Conservation (phyloP, 257 asterid species). For the Penstemon davidsonii region DNA sequence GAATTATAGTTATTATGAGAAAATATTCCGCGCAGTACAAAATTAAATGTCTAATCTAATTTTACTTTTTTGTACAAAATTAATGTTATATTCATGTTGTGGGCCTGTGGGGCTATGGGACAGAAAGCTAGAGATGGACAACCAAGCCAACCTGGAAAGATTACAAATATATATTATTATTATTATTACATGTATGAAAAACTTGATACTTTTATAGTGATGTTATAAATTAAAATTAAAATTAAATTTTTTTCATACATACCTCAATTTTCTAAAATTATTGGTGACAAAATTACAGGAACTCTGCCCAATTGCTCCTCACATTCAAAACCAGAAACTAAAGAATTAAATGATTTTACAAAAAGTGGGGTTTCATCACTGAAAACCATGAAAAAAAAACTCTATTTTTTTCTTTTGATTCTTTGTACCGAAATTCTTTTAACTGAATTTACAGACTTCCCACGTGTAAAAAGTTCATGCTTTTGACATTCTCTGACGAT, state of each 20-base stretch:
- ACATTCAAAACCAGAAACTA: constrained; percentile 35
- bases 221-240: not conserved
- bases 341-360: constrained; percentile 29
- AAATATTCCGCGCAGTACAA: constrained; percentile 16
- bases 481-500: constrained; percentile 51
- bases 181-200: not conserved
- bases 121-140: constrained; percentile 31
- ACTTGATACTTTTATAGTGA: constrained; percentile 34
- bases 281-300: too few relatives aligned
- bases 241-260: not conserved
- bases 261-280: constrained; percentile 19
- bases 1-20: constrained; percentile 9
- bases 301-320: constrained; percentile 28
- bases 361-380: constrained; percentile 47
- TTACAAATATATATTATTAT: constrained; percentile 2
- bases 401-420: not conserved
- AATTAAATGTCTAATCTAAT: constrained; percentile 1
- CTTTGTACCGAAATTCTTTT: constrained; percentile 32
- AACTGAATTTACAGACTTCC: constrained; percentile 53
- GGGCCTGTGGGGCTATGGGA: constrained; percentile 28
- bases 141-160: constrained; percentile 53
- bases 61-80: not conserved
- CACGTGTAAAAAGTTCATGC: constrained; percentile 55
- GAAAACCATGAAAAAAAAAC: constrained; percentile 44
- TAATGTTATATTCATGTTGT: constrained; percentile 24